These are phyloP conservation scores for Sclerospora graminicola DNA, from an alignment of 352 stramenopile genomes.

Conservation along the genomic window DNA sequence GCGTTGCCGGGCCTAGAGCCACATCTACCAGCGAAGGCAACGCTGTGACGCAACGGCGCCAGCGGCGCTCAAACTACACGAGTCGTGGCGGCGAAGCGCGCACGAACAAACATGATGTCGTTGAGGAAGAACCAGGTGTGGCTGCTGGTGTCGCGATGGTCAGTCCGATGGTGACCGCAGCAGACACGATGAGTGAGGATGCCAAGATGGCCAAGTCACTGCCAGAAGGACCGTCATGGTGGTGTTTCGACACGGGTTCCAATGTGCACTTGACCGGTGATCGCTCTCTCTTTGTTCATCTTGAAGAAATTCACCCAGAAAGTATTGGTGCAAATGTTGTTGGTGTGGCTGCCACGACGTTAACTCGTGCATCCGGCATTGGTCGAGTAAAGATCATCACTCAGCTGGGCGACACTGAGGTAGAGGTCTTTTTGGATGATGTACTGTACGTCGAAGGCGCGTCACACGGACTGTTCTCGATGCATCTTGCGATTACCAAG, in stretches of 20 bases:
- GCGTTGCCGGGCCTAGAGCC: too few species aligned
- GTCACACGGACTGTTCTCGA: constrained; percentile 2
- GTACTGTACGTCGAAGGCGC: not conserved
- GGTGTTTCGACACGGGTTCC: constrained; percentile 3
- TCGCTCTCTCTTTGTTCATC: not conserved
- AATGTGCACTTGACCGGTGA: constrained; percentile 1
- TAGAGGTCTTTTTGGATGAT: not conserved
- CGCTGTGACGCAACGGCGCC: too few species aligned
- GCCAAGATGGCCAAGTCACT: too few species aligned
- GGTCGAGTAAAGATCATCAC: not conserved
- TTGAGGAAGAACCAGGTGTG: too few species aligned
- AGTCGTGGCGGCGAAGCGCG: too few species aligned
- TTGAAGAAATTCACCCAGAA: constrained; percentile 1
- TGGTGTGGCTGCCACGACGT: not conserved
- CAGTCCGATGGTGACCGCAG: too few species aligned
- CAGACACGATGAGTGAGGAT: too few species aligned
- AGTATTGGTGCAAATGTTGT: not conserved
- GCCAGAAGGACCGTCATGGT: not conserved
- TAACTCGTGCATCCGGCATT: not conserved
- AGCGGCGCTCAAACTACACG: too few species aligned
- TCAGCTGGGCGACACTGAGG: not conserved
- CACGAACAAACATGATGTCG: too few species aligned
- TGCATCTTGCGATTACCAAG: not conserved
- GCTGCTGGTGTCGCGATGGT: too few species aligned
- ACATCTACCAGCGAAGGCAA: too few species aligned